Evolutionary conservation across 2,329 filamentous ascomycete genomes (phyloP).

Genomic region (Purpureocillium lavendulum): DNA sequence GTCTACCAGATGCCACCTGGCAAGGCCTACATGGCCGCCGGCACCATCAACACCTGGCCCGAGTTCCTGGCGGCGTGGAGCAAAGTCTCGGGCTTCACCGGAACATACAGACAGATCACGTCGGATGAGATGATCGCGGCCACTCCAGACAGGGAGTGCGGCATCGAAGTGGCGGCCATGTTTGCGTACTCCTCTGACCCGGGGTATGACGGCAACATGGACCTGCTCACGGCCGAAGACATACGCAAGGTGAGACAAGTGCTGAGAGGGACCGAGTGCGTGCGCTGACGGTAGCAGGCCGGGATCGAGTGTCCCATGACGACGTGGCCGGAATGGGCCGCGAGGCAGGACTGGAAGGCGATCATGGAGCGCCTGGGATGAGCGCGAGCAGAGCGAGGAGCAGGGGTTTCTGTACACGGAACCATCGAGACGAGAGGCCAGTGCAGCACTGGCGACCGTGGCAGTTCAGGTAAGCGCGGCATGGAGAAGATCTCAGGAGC

Average conservation of each 20-base stretch:
- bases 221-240: constrained; percentile 32
- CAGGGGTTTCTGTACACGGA: too few relatives aligned
- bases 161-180: constrained; percentile 36
- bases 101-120: constrained; percentile 29
- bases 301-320: constrained; percentile 37
- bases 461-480: too few relatives aligned
- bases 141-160: constrained; percentile 29
- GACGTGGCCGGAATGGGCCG: constrained; percentile 25
- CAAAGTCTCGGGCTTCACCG: constrained; percentile 21
- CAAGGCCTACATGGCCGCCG: constrained; percentile 39
- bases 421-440: too few relatives aligned
- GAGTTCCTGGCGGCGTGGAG: constrained; percentile 36
- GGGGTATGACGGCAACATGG: constrained; percentile 39
- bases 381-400: not conserved
- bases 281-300: constrained; percentile 15
- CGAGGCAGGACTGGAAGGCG: constrained; percentile 25
- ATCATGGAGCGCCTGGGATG: constrained; percentile 1
- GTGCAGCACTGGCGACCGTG: too few relatives aligned
- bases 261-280: too few relatives aligned
- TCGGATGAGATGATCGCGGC: constrained; percentile 30
- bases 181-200: constrained; percentile 37
- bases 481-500: too few relatives aligned
- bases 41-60: constrained; percentile 34
- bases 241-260: constrained; percentile 28
- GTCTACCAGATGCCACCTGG: constrained; percentile 40